Evolutionary conservation across 331 rosid species (phyloP), one percentile per base, ranked within the genome.

Genomic region (Prunus yedoensis): DNA sequence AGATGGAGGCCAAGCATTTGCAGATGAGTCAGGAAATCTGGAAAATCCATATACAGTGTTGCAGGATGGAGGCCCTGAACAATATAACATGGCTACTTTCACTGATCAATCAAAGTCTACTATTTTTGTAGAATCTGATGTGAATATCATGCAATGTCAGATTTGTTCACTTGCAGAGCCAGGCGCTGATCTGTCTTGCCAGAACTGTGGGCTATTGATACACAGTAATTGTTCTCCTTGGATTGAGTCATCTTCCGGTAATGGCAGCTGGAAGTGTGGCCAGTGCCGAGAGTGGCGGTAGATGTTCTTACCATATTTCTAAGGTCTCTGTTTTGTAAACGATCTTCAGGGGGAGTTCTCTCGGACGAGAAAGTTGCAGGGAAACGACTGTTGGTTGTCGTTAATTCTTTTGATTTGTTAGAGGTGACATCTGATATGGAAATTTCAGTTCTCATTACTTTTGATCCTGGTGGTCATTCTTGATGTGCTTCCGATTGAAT

Each of bases 281-380:
- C 75, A 70, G 52, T 95, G 99, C 77, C 92, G 93, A 71, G 91
- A 95, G 61, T 92, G 97, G 97, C 71, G 79, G 41, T 92, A 84
- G 78, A 84, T 67, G 74, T 41, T 78, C 74, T 64, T 68, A 45
- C 57, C 38, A 49, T 15, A 58, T 58, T 30, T n/a, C 1, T 4
- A 17, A 41, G 57, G 27, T 3, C 45, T 51, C 47, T 46, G 49
- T 57, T 20, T 30, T 27, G 51, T 54, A 60, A 61, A 30, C 53
- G 57, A 72, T 68, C 80, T 70, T 78, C 30, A 32, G 73, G 67
- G 50, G 20, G 53, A 68, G 61, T 45, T 75, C 54, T 74, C 57
- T 56, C 62, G 56, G 61, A 81, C 10, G 52, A 68, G 74, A 71
- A 66, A 30, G 68, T 68, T 61, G 72, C 78, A 13, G 14, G 47